Evolutionary conservation across 345 rosid genomes (phyloP), one percentile per base, ranked within the genome.

Genomic region (Sisymbrium altissimum): DNA sequence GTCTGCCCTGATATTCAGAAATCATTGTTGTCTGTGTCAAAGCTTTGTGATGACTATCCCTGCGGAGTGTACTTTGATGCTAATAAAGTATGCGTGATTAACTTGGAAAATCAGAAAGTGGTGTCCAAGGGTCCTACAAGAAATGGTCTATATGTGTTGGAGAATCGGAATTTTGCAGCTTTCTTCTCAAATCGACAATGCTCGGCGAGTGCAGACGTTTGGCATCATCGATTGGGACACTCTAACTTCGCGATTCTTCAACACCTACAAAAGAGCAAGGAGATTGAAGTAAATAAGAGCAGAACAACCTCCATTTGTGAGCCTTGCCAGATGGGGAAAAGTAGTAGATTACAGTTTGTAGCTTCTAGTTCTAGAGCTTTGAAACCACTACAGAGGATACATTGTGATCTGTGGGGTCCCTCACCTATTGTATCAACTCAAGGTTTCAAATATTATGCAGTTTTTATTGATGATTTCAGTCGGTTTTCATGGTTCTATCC

Each of bases 201-300:
- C 4, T 6, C 43, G 3, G 7, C 15, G 0, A 4, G 7, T 13
- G 17, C 14, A 4, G 7, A 14, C 0, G 1, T 0, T 0, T 13
- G 15, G 46, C 46, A 13, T 14, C 46, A 41, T 0, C 7, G 17
- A 1, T 2, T 41, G 0, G 46, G 17, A 0, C 46, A 41, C 2
- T 4, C 46, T 0, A 41, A 41, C 2, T 0, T 2, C 4, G 11
- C 3, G 17, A 5, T 14, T 39, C 14, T 39, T 0, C 46, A 41
- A 0, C 46, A 4, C 0, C 46, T 41, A 0, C 0, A 11, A 0
- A 1, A 0, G 0, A 41, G 17, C 46, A 41, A 41, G 46, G 46
- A 4, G 0, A 41, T 41, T 0, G 0, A 4, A 13, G 2, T 41
- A 0, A 41, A 13, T 41, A 41, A 41, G 7, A 41, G 17, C 46